These are phyloP conservation scores for Mesostigma viride DNA, from an alignment of 139 green algal genomes.

Conservation along the genomic window DNA sequence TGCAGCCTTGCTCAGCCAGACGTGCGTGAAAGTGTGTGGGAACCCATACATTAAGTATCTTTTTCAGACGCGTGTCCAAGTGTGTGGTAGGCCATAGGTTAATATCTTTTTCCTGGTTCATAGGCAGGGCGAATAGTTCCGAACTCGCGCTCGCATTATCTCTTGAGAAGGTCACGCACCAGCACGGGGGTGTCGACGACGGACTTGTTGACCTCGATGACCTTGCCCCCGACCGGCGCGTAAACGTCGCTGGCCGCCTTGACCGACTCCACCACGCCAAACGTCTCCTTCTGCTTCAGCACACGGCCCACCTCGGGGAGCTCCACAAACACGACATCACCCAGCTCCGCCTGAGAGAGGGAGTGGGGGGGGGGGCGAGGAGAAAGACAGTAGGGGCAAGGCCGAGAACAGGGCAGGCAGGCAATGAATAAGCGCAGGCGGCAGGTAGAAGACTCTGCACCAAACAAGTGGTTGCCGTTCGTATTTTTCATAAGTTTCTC, in stretches of 20 bases:
- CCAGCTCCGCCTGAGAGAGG: conserved; percentile 47
- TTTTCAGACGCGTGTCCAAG: too few species aligned
- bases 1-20: too few species aligned
- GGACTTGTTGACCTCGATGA: conserved; percentile 69
- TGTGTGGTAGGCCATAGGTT: too few species aligned
- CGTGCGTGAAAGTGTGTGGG: too few species aligned
- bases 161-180: too few species aligned
- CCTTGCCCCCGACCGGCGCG: conserved; percentile 72
- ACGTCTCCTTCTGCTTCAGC: conserved; percentile 70
- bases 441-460: background rate
- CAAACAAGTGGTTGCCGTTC: background rate
- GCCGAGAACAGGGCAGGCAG: background rate
- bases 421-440: background rate
- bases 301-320: conserved; percentile 80
- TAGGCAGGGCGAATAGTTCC: too few species aligned
- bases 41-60: too few species aligned
- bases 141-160: too few species aligned
- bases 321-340: conserved; percentile 95
- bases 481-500: background rate
- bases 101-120: too few species aligned
- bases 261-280: conserved; percentile 96
- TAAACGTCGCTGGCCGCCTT: conserved; percentile 96
- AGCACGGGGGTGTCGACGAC: conserved; percentile 66
- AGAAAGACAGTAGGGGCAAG: background rate
- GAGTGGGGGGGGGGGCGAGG: background rate